Evolutionary conservation across 495 filamentous ascomycete genomes (phyloP).

Genomic region (Penicillium daleae): DNA sequence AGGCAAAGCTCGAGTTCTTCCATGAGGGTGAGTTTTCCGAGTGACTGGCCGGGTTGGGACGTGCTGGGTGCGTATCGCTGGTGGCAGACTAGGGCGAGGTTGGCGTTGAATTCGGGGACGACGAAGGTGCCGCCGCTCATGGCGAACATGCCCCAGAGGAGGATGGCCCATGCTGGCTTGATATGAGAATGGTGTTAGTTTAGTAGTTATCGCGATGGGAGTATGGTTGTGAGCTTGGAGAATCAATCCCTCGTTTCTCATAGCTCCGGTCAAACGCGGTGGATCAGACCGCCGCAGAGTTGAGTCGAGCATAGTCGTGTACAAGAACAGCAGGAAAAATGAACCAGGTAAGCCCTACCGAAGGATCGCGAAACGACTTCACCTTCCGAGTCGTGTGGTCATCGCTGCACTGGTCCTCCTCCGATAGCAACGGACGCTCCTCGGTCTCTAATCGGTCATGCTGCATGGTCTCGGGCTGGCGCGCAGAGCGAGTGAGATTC

Average conservation of each 20-base stretch:
- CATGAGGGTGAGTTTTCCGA: not conserved
- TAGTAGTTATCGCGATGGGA: not conserved
- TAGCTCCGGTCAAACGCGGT: not conserved
- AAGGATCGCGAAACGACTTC: not conserved
- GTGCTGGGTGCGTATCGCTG: constrained; percentile 2
- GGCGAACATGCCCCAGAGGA: not conserved
- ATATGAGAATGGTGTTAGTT: not conserved
- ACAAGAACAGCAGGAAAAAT: not conserved
- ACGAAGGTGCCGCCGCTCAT: constrained; percentile 9
- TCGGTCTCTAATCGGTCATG: not conserved
- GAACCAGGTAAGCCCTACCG: not conserved
- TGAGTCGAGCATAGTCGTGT: not conserved
- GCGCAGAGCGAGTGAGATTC: not conserved
- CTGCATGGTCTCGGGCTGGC: not conserved
- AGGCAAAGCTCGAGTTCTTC: constrained; percentile 10
- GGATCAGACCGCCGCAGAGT: not conserved
- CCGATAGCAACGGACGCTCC: not conserved
- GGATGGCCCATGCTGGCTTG: constrained; percentile 48
- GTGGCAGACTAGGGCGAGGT: constrained; percentile 16
- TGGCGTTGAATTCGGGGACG: constrained; percentile 17
- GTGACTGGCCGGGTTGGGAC: not conserved
- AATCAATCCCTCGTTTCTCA: not conserved
- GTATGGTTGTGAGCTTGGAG: not conserved
- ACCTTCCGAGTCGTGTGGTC: not conserved
- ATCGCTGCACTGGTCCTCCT: not conserved